phyloP scores from a whole-genome alignment of 139 green algal species.

The Astrephomene gubernaculifera region DNA sequence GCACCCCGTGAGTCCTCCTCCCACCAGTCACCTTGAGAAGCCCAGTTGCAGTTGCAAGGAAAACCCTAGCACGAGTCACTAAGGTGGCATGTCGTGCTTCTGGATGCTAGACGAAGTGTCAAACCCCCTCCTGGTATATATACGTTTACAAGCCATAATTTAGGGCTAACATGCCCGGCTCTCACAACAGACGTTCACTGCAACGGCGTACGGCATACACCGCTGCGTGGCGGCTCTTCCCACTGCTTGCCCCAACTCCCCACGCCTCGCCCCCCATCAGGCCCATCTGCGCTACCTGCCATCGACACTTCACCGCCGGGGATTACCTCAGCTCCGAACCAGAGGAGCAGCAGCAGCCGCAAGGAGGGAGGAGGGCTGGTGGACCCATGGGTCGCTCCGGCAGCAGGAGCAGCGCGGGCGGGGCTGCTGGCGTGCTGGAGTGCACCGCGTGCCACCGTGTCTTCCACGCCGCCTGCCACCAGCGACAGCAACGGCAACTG shows the following conservation, averaged over 20 bases:
- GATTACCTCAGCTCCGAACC: too few relatives aligned
- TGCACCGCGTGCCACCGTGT: conserved; percentile 25
- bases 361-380: neutral
- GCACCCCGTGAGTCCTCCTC: neutral
- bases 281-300: conserved; percentile 16
- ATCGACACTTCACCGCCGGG: neutral
- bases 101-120: too few relatives aligned
- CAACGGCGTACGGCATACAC: too few relatives aligned
- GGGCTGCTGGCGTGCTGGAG: neutral
- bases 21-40: too few relatives aligned
- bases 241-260: neutral
- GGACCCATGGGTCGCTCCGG: neutral
- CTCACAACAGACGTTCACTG: too few relatives aligned
- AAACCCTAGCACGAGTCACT: too few relatives aligned
- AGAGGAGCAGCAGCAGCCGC: neutral
- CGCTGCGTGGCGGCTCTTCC: neutral
- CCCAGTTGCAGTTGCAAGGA: too few relatives aligned
- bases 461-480: conserved; percentile 28
- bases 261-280: neutral
- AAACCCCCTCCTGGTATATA: too few relatives aligned
- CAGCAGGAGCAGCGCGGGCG: neutral
- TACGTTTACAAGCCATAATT: too few relatives aligned
- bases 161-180: too few relatives aligned
- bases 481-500: neutral
- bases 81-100: too few relatives aligned